Evolutionary conservation across 2,329 filamentous ascomycete species (phyloP).

Genomic region (Ceratocystis cacaofunesta): DNA sequence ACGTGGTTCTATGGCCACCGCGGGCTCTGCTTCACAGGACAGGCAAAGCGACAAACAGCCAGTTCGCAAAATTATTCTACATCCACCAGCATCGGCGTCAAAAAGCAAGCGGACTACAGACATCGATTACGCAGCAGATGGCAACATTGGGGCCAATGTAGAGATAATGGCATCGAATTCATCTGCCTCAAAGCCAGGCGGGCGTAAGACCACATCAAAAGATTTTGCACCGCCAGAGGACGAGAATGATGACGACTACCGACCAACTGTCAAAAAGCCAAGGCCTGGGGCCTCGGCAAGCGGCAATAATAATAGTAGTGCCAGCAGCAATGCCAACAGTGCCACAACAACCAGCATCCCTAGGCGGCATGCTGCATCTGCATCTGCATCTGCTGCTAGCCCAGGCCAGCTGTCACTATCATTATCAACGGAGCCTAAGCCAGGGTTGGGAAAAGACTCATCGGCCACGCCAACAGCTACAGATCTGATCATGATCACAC

Average conservation of each 20-base stretch:
- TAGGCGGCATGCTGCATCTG: conserved; percentile 1
- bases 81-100: conserved; percentile 25
- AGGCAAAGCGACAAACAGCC: conserved; percentile 16
- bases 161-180: conserved; percentile 14
- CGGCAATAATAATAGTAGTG: conserved; percentile 14
- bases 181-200: conserved; percentile 5
- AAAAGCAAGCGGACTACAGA: conserved; percentile 17
- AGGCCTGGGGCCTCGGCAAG: background rate
- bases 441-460: background rate
- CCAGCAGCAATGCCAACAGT: conserved; percentile 15
- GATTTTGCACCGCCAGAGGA: conserved; percentile 1
- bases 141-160: conserved; percentile 18
- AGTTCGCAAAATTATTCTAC: conserved; percentile 34
- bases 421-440: background rate
- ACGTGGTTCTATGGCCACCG: background rate
- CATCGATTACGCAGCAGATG: conserved; percentile 7
- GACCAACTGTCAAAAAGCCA: conserved; percentile 10
- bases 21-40: conserved; percentile 22
- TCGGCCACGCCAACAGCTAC: conserved; percentile 3
- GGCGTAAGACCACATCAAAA: background rate
- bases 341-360: conserved; percentile 17
- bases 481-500: background rate
- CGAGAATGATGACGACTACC: conserved; percentile 12
- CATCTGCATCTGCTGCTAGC: conserved; percentile 5
- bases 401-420: background rate